These are phyloP conservation scores for Cardiospermum halicacabum DNA, from an alignment of 345 rosid species.

Conservation along the genomic window DNA sequence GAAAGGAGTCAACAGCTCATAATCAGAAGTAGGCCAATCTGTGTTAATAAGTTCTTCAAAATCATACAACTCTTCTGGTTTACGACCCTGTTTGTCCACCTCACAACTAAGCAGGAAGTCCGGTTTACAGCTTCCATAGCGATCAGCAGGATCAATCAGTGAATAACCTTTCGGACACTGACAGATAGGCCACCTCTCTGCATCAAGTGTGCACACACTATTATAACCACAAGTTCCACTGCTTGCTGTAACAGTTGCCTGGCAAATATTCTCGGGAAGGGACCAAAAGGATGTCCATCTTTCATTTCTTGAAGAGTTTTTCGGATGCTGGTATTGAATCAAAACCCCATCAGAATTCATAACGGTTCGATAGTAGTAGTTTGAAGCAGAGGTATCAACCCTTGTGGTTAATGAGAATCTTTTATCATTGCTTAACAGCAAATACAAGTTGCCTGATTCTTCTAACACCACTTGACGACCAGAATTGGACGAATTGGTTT, in stretches of 20 bases:
- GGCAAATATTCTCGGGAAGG: slow-evolving; percentile 13
- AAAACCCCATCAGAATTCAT: slow-evolving; percentile 18
- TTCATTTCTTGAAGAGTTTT: slow-evolving; percentile 6
- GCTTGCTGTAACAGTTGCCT: not conserved
- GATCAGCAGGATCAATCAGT: slow-evolving; percentile 3
- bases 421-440: not conserved
- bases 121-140: slow-evolving; percentile 13
- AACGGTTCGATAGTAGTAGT: slow-evolving; percentile 5
- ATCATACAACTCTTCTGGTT: slow-evolving; percentile 14
- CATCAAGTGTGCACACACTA: slow-evolving; percentile 1
- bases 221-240: slow-evolving; percentile 20
- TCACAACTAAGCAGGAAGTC: slow-evolving; percentile 10
- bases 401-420: not conserved
- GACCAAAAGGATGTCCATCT: slow-evolving; percentile 12
- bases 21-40: slow-evolving; percentile 32
- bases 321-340: not conserved
- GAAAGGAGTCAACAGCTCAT: slow-evolving; percentile 18
- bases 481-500: not conserved
- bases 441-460: slow-evolving; percentile 9
- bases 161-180: slow-evolving; percentile 12
- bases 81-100: slow-evolving; percentile 1
- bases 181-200: slow-evolving; percentile 10
- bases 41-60: not conserved
- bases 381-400: not conserved
- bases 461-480: slow-evolving; percentile 3